Evolutionary conservation across 2,329 filamentous ascomycete species (phyloP).

Genomic region (Fusarium bactridioides): DNA sequence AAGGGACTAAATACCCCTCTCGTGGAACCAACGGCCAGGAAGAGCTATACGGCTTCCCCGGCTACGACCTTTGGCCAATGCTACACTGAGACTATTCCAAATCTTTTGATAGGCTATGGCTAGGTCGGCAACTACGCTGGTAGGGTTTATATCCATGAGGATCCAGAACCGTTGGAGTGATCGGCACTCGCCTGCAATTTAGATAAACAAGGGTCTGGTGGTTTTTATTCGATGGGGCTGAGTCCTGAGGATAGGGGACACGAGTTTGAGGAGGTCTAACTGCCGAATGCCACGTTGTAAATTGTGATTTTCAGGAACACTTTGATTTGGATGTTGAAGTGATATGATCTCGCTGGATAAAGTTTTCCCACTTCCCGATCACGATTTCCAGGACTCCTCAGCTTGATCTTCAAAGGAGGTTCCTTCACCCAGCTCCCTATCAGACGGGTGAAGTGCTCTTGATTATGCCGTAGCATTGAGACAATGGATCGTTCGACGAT

Average conservation of each 20-base stretch:
- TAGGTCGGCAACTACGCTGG: background rate
- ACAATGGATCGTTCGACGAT: accelerated
- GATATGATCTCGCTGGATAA: background rate
- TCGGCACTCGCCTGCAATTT: slow-evolving; percentile 11
- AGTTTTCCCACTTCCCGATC: background rate
- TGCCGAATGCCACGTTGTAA: slow-evolving; percentile 10
- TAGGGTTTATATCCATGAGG: background rate
- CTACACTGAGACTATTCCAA: background rate
- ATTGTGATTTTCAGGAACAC: slow-evolving; percentile 8
- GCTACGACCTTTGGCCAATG: background rate
- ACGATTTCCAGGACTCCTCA: background rate
- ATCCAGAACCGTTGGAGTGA: slow-evolving; percentile 17
- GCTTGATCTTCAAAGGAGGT: no score
- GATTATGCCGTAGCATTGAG: no score
- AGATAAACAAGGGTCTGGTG: background rate
- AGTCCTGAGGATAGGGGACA: background rate
- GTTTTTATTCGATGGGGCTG: background rate
- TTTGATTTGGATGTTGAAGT: background rate
- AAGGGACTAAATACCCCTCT: background rate
- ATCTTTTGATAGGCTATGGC: background rate
- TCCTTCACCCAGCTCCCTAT: no score
- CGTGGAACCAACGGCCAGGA: background rate
- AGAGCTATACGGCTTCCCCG: background rate
- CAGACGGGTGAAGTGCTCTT: background rate
- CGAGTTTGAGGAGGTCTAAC: background rate